These are phyloP conservation scores for Paramecium sexaurelia DNA, from an alignment of 73 alveolate genomes.

Conservation along the genomic window DNA sequence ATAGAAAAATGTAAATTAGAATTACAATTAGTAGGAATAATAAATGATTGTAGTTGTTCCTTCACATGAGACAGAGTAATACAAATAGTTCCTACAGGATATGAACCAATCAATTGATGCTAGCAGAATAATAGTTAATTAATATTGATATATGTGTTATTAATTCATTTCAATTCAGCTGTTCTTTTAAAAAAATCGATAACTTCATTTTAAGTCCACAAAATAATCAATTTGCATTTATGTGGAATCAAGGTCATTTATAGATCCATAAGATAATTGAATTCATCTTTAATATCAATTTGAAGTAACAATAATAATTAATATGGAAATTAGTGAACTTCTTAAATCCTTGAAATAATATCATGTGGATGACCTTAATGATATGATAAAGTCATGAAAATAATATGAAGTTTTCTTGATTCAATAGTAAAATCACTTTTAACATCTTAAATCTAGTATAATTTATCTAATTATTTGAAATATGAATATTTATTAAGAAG, in stretches of 20 bases:
- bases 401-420: not conserved
- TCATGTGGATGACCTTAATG: not conserved
- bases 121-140: not conserved
- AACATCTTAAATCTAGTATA: not conserved
- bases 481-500: not conserved
- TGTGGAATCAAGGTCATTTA: not conserved
- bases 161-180: not conserved
- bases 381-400: not conserved
- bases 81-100: not conserved
- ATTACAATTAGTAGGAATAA: not conserved
- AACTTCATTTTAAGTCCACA: not conserved
- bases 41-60: not conserved
- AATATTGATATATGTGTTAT: not conserved
- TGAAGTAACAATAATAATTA: not conserved
- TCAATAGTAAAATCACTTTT: not conserved
- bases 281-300: not conserved
- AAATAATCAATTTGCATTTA: not conserved
- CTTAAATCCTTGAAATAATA: not conserved
- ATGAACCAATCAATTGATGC: not conserved
- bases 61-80: not conserved
- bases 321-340: no score
- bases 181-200: not conserved
- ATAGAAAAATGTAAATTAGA: not conserved
- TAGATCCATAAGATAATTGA: not conserved
- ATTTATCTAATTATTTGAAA: not conserved